Conservation (phyloP, 345 rosid species). For the Lumnitzera racemosa region DNA sequence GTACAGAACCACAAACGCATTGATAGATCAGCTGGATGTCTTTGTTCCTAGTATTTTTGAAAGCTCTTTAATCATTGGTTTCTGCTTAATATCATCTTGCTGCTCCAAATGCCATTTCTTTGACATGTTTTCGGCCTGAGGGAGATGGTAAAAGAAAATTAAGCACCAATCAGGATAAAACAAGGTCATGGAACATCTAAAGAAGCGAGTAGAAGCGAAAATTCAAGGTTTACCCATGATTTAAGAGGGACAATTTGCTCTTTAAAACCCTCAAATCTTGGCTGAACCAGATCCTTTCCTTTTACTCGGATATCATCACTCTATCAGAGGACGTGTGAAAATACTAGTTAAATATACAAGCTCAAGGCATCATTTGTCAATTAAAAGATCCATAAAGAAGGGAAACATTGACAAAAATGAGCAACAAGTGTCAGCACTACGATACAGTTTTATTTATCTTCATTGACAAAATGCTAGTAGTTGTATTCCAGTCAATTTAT, state of each 20-base stretch:
- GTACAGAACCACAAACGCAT: neutral
- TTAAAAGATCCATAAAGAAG: too few relatives aligned
- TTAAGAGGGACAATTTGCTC: slow-evolving; percentile 53
- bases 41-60: slow-evolving; percentile 51
- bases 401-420: too few relatives aligned
- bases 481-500: neutral
- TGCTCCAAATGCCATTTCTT: slow-evolving; percentile 63
- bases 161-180: too few relatives aligned
- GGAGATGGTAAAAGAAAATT: neutral
- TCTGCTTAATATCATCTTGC: slow-evolving; percentile 44
- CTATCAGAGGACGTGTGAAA: slow-evolving; percentile 20
- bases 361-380: too few relatives aligned
- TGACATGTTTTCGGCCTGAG: slow-evolving; percentile 55
- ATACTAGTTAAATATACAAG: too few relatives aligned
- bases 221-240: slow-evolving; percentile 47
- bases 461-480: too few relatives aligned
- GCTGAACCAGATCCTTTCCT: slow-evolving; percentile 59
- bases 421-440: too few relatives aligned
- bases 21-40: slow-evolving; percentile 20
- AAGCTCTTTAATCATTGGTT: slow-evolving; percentile 65
- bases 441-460: too few relatives aligned
- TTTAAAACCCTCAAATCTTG: slow-evolving; percentile 43
- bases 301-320: slow-evolving; percentile 47
- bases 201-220: neutral
- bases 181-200: too few relatives aligned